phyloP scores from a whole-genome alignment of 2,329 filamentous ascomycete genomes.

The Paecilomyces sp. region DNA sequence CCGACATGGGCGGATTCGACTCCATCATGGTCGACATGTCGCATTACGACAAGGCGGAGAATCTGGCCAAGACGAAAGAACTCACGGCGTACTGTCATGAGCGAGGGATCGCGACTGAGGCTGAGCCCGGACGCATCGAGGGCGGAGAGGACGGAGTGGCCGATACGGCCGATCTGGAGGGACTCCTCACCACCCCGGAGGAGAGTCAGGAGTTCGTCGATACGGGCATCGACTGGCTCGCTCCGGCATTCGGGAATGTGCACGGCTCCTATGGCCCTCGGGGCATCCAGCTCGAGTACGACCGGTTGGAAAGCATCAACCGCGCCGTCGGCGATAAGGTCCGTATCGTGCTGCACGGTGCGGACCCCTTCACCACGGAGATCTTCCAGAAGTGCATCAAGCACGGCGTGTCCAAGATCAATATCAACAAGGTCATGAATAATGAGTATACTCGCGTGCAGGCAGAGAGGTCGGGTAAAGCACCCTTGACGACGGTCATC shows the following conservation, averaged over 20 bases:
- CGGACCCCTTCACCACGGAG: constrained; percentile 50
- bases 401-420: constrained; percentile 50
- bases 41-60: constrained; percentile 64
- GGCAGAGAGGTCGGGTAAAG: constrained; percentile 43
- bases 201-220: constrained; percentile 64
- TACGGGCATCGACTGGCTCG: constrained; percentile 67
- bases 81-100: constrained; percentile 58
- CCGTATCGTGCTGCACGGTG: constrained; percentile 51
- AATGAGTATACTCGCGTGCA: constrained; percentile 42
- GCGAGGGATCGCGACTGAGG: constrained; percentile 61
- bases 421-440: constrained; percentile 55
- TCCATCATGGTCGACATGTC: constrained; percentile 74
- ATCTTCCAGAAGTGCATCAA: constrained; percentile 49
- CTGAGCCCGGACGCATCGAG: constrained; percentile 64
- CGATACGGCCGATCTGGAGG: constrained; percentile 57
- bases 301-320: constrained; percentile 43
- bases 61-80: constrained; percentile 57
- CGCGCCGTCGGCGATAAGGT: constrained; percentile 43
- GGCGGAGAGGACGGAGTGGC: constrained; percentile 68
- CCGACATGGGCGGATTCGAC: constrained; percentile 58
- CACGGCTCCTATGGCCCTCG: constrained; percentile 65
- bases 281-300: constrained; percentile 58
- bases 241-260: constrained; percentile 69
- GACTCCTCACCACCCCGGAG: constrained; percentile 59
- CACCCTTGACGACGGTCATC: constrained; percentile 47